Evolutionary conservation across 1,284 basidiomycete genomes (phyloP).

Genomic region (Apiotrichum gamsii): DNA sequence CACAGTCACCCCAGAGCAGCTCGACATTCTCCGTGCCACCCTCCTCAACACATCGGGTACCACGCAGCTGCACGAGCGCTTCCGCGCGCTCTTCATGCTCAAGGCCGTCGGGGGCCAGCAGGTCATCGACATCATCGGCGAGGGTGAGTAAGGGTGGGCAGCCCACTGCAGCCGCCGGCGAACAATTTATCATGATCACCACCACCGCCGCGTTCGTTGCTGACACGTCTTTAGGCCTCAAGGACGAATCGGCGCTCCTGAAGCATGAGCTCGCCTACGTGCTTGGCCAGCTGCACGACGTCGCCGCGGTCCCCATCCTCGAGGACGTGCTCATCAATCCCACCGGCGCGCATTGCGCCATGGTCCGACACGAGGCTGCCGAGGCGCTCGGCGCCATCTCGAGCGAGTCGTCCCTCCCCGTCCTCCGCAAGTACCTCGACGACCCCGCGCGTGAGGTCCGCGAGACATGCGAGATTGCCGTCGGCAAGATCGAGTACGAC

Average conservation of each 20-base stretch:
- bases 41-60: constrained; percentile 70
- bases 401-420: constrained; percentile 58
- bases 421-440: constrained; percentile 66
- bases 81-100: constrained; percentile 87
- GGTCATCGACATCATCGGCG: constrained; percentile 77
- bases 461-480: constrained; percentile 96
- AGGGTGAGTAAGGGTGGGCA: constrained; percentile 54
- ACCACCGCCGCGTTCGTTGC: neutral
- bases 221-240: constrained; percentile 57
- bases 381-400: constrained; percentile 97
- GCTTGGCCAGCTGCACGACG: constrained; percentile 80
- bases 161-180: too few species aligned
- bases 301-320: constrained; percentile 69
- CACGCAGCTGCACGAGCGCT: constrained; percentile 78
- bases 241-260: constrained; percentile 79
- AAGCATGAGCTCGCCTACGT: constrained; percentile 98
- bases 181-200: too few species aligned
- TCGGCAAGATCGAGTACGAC: constrained; percentile 92
- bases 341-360: constrained; percentile 53
- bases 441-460: constrained; percentile 76
- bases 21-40: constrained; percentile 42
- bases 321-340: constrained; percentile 70
- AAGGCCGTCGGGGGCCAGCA: constrained; percentile 70
- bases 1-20: constrained; percentile 38
- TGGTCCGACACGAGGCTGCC: constrained; percentile 99